A percentile compares a stretch with the other conserved stretches of the same genome.
phyloP scores from a whole-genome alignment of 148 eudicot species.

The Gaultheria prostrata region DNA sequence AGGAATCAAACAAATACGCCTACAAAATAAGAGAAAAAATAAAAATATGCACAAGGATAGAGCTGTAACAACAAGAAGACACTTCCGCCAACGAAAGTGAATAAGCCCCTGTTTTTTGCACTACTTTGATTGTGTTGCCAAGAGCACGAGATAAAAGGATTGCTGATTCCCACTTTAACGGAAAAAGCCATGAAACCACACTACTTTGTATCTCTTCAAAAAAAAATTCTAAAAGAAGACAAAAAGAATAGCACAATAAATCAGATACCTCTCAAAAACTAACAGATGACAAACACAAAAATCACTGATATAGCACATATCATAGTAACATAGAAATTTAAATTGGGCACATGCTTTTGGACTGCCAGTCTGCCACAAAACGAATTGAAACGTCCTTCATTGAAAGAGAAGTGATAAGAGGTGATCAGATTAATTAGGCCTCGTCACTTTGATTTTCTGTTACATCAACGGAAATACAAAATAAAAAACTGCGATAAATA shows the following conservation, averaged over 20 bases:
- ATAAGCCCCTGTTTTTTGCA: background rate
- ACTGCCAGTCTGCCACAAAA: background rate
- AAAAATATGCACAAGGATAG: background rate
- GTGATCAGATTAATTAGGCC: background rate
- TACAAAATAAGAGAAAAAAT: background rate
- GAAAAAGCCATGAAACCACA: background rate
- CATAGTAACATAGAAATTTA: background rate
- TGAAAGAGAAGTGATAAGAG: background rate
- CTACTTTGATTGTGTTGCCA: background rate
- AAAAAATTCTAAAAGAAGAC: background rate
- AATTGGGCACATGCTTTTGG: background rate
- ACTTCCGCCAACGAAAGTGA: background rate
- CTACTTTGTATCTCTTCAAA: background rate
- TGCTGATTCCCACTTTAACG: background rate
- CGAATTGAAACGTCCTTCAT: background rate
- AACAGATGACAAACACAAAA: background rate
- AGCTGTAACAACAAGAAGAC: background rate
- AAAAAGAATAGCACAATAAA: background rate
- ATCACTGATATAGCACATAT: background rate
- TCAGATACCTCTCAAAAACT: background rate
- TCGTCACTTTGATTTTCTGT: background rate
- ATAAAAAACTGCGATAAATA: background rate
- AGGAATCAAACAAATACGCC: too few relatives aligned
- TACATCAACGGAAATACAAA: background rate
- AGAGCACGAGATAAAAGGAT: background rate